Percentiles rank a stretch among this genome's conserved stretches.
These are phyloP conservation scores for Syncephalastrum contaminatum DNA, from an alignment of 371 early-diverging fungal genomes.

Conservation along the genomic window DNA sequence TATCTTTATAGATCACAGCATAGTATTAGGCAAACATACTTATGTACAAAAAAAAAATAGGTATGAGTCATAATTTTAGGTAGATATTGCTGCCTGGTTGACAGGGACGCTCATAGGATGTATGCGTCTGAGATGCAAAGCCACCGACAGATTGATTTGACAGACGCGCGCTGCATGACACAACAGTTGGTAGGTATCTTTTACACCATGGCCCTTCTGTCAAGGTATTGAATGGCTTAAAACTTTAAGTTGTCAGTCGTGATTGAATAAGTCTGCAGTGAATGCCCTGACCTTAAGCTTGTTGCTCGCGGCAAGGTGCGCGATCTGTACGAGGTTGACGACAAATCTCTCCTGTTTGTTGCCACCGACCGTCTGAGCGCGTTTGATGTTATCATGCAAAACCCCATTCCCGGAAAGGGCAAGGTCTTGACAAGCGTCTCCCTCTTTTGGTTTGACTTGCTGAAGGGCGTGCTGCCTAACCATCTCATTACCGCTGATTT, in stretches of 20 bases:
- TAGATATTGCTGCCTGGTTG: no score
- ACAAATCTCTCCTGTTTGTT: constrained; percentile 85
- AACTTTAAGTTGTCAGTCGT: not conserved
- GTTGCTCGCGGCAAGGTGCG: constrained; percentile 96
- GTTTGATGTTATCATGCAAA: constrained; percentile 97
- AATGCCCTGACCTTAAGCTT: constrained; percentile 91
- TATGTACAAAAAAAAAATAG: no score
- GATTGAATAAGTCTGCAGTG: constrained; percentile 22
- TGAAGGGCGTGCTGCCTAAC: constrained; percentile 85
- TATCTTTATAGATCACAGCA: no score
- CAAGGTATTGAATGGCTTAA: constrained; percentile 4
- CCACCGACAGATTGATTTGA: no score
- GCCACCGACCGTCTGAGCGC: constrained; percentile 97
- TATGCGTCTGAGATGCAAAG: no score
- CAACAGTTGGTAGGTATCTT: no score
- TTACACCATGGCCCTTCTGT: constrained; percentile 9
- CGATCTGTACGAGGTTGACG: constrained; percentile 93
- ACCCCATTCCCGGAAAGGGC: constrained; percentile 93
- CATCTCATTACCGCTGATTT: constrained; percentile 94
- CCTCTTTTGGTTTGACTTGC: constrained; percentile 91
- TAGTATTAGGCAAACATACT: no score
- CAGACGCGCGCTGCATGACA: no score
- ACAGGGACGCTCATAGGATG: no score
- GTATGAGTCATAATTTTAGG: no score
- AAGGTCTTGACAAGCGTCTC: constrained; percentile 93